These are phyloP conservation scores for Suillus subluteus DNA, from an alignment of 768 basidiomycete genomes.

Conservation along the genomic window DNA sequence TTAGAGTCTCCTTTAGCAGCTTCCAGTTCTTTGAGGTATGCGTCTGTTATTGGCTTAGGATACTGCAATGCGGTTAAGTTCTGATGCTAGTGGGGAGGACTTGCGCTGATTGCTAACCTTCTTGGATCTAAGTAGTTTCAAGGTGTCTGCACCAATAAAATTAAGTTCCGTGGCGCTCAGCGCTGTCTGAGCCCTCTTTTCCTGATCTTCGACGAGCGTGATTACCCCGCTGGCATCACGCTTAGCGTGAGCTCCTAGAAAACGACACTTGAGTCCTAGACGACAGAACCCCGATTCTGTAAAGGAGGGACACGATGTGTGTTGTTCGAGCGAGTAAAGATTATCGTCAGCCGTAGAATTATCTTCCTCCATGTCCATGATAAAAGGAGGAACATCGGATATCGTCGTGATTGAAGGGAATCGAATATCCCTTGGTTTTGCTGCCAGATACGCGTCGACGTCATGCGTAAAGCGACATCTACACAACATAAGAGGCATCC, in stretches of 20 bases:
- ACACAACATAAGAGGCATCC: background rate
- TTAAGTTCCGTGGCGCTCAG: conserved; percentile 67
- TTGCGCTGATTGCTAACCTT: conserved; percentile 50
- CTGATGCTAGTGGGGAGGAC: background rate
- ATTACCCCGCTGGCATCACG: conserved; percentile 49
- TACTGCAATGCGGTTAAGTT: conserved; percentile 47
- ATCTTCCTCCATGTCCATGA: conserved; percentile 20
- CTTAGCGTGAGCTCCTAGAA: conserved; percentile 75
- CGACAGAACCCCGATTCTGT: conserved; percentile 36
- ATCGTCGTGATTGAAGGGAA: conserved; percentile 53
- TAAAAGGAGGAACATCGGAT: conserved; percentile 54
- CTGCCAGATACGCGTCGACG: conserved; percentile 70
- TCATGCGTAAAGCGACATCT: conserved; percentile 87
- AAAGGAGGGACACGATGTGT: conserved; percentile 29
- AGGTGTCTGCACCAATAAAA: conserved; percentile 56
- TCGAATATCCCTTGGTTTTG: conserved; percentile 74
- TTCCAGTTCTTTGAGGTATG: conserved; percentile 60
- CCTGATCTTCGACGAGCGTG: conserved; percentile 55
- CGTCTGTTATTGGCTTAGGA: conserved; percentile 61
- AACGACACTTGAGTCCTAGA: conserved; percentile 87
- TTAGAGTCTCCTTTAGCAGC: conserved; percentile 31
- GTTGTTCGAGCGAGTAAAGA: conserved; percentile 23
- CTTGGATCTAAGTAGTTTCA: conserved; percentile 66
- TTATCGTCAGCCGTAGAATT: background rate
- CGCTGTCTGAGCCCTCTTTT: conserved; percentile 54